Conservation (phyloP, 2,329 filamentous ascomycete genomes). For the Rasamsonia emersonii region DNA sequence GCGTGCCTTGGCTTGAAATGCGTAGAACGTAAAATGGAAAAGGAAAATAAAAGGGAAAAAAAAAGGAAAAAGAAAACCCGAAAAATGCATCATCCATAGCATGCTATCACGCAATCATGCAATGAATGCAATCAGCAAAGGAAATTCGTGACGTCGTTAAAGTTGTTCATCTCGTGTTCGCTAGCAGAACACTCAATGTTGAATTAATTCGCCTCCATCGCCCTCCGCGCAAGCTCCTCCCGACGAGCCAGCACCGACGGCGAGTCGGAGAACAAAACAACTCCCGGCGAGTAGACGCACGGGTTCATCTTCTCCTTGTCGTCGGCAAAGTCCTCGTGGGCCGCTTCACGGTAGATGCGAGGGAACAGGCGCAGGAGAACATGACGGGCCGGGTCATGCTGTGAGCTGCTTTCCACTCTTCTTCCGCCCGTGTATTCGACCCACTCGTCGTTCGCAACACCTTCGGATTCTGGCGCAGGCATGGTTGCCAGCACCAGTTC, state of each 20-base stretch:
- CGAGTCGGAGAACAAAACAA: conserved; percentile 44
- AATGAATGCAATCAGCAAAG: background rate
- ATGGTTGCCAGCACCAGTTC: conserved; percentile 47
- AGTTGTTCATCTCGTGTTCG: too few relatives aligned
- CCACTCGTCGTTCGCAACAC: conserved; percentile 28
- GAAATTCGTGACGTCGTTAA: background rate
- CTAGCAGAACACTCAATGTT: too few relatives aligned
- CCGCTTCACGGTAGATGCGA: conserved; percentile 44
- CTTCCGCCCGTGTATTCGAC: conserved; percentile 23
- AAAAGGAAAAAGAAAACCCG: too few relatives aligned
- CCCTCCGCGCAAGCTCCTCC: conserved; percentile 31
- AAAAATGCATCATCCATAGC: too few relatives aligned
- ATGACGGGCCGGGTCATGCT: conserved; percentile 25
- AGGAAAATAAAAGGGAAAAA: too few relatives aligned
- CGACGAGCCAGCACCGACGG: conserved; percentile 31
- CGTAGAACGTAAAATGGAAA: too few relatives aligned
- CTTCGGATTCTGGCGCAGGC: conserved; percentile 32
- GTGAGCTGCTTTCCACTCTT: conserved; percentile 6
- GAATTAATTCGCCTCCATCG: too few relatives aligned
- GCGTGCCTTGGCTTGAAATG: too few relatives aligned
- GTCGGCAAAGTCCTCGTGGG: conserved; percentile 39
- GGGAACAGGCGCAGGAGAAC: conserved; percentile 45
- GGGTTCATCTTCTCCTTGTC: conserved; percentile 35
- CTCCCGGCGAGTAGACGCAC: conserved; percentile 42
- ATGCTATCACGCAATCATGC: background rate